A percentile compares a stretch with the other conserved stretches of the same genome.
Conservation (phyloP, 176 grass and related monocot genomes). For the Oryza punctata region DNA sequence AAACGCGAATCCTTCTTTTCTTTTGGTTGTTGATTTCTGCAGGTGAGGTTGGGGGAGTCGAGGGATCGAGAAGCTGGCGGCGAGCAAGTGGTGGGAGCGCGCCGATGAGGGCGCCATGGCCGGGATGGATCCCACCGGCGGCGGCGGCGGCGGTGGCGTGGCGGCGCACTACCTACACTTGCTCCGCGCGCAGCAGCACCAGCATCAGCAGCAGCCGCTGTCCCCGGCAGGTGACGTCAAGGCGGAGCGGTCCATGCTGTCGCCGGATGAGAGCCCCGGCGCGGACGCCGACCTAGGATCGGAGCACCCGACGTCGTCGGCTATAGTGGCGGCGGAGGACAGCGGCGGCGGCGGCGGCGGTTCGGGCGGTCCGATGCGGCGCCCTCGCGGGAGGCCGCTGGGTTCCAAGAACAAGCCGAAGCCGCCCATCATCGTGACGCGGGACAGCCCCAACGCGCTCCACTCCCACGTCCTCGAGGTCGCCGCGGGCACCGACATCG, state of each 20-base stretch:
- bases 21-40: conserved; percentile 11
- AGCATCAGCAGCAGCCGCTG: conserved; percentile 12
- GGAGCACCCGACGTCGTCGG: conserved; percentile 49
- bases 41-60: conserved; percentile 15
- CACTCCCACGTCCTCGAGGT: conserved; percentile 91
- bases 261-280: neutral
- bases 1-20: neutral
- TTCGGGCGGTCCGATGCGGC: conserved; percentile 42
- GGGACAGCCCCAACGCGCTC: conserved; percentile 83
- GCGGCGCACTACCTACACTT: conserved; percentile 74
- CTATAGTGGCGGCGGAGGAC: conserved; percentile 31
- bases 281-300: neutral
- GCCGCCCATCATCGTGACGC: conserved; percentile 82
- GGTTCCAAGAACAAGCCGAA: conserved; percentile 96
- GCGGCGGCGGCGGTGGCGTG: neutral
- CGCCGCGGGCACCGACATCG: conserved; percentile 68
- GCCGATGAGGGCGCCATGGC: conserved; percentile 54
- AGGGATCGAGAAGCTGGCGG: conserved; percentile 67
- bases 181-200: conserved; percentile 49
- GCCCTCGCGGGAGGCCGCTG: conserved; percentile 65
- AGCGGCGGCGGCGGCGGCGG: neutral
- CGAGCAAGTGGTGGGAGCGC: conserved; percentile 84
- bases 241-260: conserved; percentile 55
- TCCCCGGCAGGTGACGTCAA: conserved; percentile 38
- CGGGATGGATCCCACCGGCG: conserved; percentile 49